phyloP scores from a whole-genome alignment of 202 grass and related monocot genomes.

The Eragrostis tef region DNA sequence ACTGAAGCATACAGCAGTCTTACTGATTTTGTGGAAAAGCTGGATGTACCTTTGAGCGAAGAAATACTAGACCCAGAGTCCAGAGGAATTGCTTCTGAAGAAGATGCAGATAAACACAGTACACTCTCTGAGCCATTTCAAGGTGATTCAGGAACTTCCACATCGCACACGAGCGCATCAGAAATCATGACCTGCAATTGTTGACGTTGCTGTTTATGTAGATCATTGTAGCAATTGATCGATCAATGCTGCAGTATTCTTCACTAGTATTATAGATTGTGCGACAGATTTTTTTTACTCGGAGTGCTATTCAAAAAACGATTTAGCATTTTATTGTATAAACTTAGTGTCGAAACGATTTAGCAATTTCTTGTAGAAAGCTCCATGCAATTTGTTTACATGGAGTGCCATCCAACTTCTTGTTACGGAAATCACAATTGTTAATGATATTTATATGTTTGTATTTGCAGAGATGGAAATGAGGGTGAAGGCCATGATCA shows the following conservation, averaged over 20 bases:
- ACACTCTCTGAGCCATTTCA: slow-evolving; percentile 25
- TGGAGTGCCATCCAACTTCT: too few relatives aligned
- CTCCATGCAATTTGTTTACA: too few relatives aligned
- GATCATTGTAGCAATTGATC: not conserved
- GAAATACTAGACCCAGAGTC: slow-evolving; percentile 31
- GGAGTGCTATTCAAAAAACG: not conserved
- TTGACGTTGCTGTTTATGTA: not conserved
- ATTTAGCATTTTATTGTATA: not conserved
- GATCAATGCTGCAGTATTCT: not conserved
- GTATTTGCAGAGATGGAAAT: slow-evolving; percentile 61
- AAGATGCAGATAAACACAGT: slow-evolving; percentile 49
- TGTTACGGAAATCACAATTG: not conserved
- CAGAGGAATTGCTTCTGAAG: slow-evolving; percentile 33
- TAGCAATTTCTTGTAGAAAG: too few relatives aligned
- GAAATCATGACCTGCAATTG: slow-evolving; percentile 5
- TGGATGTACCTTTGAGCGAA: slow-evolving; percentile 45
- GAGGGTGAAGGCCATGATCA: slow-evolving; percentile 66
- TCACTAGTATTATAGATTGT: not conserved
- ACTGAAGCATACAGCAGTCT: slow-evolving; percentile 55
- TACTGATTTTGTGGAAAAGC: slow-evolving; percentile 57
- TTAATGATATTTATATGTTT: not conserved
- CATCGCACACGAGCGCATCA: not conserved
- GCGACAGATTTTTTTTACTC: not conserved
- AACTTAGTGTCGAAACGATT: too few relatives aligned
- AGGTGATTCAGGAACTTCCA: not conserved